Base-by-base conservation (phyloP, 2,329 filamentous ascomycete genomes). In the Pestalotiopsis sp. region DNA sequence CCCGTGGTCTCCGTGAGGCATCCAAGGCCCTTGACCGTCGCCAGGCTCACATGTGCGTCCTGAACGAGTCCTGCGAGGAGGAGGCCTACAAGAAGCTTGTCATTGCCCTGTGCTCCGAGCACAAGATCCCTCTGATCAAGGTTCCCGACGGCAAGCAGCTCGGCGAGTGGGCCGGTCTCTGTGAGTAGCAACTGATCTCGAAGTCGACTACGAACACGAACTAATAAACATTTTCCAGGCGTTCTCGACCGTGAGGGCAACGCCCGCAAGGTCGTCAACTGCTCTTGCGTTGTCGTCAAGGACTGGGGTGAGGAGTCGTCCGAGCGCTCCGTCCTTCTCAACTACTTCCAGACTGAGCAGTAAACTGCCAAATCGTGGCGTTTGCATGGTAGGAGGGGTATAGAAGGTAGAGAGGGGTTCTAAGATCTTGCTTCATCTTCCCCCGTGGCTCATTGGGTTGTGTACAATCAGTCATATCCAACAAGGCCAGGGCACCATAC, bases 21-120 rank as follows among this genome's bases (percentile, higher is more conserved):
- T 94, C 92, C 88, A 99, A 99, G 90, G 95, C 96, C 73, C 94
- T 99, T 80, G 96, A 99, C 86, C 92, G 96, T 81, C 94, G 96
- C 81, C 93, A 99, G 88, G 96, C 96, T 70, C 96, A 99, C 89
- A 98, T 99, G 94, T 99, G 96, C 84, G 96, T 99, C 77, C 91
- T 99, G 79, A 99, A 99, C 91, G 96, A 99, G 91, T 92, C 92
- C 76, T 99, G 96, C 89, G 96, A 99, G 89, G 96, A 99, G 91
- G 96, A 99, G 86, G 95, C 96, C 76, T 99, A 99, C 91, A 99
- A 99, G 94, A 99, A 99, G 92, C 91, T 99, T 75, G 95, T 99
- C 79, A 93, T 98, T 77, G 96, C 96, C 72, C 92, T 99, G 71
- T 99, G 96, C 93, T 93, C 92, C 73, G 96, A 99, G 91, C 96